phyloP scores from a whole-genome alignment of 192 early-diverging fungal species.

The Backusella psychrophila region DNA sequence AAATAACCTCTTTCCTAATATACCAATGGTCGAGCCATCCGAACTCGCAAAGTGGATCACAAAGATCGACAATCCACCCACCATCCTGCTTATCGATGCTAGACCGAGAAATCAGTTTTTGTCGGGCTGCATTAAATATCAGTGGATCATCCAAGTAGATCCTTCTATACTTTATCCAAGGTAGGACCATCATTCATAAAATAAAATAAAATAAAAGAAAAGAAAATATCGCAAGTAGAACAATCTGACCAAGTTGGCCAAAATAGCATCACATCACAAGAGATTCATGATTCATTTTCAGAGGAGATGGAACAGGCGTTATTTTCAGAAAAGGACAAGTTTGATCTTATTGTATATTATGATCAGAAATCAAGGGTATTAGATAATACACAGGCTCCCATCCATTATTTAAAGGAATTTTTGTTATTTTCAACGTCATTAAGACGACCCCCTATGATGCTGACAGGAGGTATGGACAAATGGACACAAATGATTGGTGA shows the following conservation, averaged over 20 bases:
- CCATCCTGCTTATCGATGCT: slow-evolving; percentile 73
- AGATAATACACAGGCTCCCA: slow-evolving; percentile 17
- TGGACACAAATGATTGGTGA: slow-evolving; percentile 63
- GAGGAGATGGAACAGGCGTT: slow-evolving; percentile 54
- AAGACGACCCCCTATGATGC: slow-evolving; percentile 63
- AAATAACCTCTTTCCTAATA: slow-evolving; percentile 30
- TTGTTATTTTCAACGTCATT: slow-evolving; percentile 55
- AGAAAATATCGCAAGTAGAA: too few relatives aligned
- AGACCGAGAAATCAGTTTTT: slow-evolving; percentile 66
- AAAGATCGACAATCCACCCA: slow-evolving; percentile 38
- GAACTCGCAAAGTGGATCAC: slow-evolving; percentile 37
- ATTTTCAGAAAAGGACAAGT: slow-evolving; percentile 62
- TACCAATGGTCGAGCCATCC: slow-evolving; percentile 37
- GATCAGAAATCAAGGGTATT: slow-evolving; percentile 57
- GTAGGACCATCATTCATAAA: slow-evolving; percentile 26
- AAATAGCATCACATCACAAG: slow-evolving; percentile 45
- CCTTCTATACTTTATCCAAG: slow-evolving; percentile 56
- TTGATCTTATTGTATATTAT: slow-evolving; percentile 74
- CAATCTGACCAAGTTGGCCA: too few relatives aligned
- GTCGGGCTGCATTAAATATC: slow-evolving; percentile 66
- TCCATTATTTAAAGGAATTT: slow-evolving; percentile 34
- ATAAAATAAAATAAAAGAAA: too few relatives aligned
- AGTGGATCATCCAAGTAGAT: slow-evolving; percentile 71
- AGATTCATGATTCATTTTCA: slow-evolving; percentile 54
- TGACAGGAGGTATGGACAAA: slow-evolving; percentile 76